phyloP scores from a whole-genome alignment of 228 moss, liverwort and hornwort genomes.

The Sphagnum magellanicum region DNA sequence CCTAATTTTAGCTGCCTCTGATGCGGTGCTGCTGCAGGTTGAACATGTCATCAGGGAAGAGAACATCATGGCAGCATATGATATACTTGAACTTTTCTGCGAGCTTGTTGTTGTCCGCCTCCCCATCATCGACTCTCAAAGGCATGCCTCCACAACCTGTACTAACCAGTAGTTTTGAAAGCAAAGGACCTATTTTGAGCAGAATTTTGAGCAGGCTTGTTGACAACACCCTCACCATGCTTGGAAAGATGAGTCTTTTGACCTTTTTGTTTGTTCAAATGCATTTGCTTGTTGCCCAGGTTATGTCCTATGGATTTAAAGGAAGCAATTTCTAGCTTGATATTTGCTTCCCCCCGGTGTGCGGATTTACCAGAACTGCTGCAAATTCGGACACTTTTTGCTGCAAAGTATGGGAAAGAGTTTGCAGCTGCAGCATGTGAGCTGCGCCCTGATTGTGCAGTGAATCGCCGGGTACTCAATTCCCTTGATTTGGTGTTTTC shows the following conservation, averaged over 20 bases:
- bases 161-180: too few species aligned
- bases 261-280: too few species aligned
- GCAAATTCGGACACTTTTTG: conserved; percentile 73
- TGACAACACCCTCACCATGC: too few species aligned
- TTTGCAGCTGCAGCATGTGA: conserved; percentile 75
- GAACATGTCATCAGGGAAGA: conserved; percentile 82
- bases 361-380: conserved; percentile 80
- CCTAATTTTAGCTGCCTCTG: too few species aligned
- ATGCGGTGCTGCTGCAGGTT: conserved; percentile 27
- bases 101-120: conserved; percentile 85
- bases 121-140: conserved; percentile 82
- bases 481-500: not conserved
- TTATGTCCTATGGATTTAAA: conserved; percentile 73
- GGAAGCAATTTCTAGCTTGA: conserved; percentile 70
- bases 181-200: too few species aligned
- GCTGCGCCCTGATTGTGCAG: conserved; percentile 76
- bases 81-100: conserved; percentile 79
- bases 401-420: conserved; percentile 80
- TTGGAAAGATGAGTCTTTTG: too few species aligned
- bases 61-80: conserved; percentile 83
- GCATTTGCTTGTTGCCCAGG: not conserved
- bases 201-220: too few species aligned
- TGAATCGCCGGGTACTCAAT: conserved; percentile 66
- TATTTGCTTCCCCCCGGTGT: conserved; percentile 87
- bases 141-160: conserved; percentile 19